Base-by-base conservation (phyloP, 768 basidiomycete species). In the Tulasnella sp. region DNA sequence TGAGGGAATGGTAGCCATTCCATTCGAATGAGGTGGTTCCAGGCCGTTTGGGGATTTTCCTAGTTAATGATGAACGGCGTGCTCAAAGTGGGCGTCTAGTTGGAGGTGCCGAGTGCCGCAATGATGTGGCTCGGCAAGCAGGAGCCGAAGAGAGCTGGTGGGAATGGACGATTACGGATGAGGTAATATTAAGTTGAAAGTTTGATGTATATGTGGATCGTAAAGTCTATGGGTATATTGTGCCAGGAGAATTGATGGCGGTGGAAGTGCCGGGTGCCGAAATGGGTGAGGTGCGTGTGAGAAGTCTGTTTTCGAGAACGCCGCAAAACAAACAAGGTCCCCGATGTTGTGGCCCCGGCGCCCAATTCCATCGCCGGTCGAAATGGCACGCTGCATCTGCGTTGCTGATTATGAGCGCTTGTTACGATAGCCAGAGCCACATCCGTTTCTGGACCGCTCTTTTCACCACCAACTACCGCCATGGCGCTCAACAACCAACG, bases 41-140 rank as follows among this genome's bases (percentile, higher is more conserved):
- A 31, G 16, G 3, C n/a, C n/a, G 12, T 31, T 58, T 58, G n/a
- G 7, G 1, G 56, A n/a, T 58, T 7, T n/a, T 58, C 27, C 31
- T 27, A 52, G 24, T 27, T 27, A 14, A 68, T 16, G 62, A 68
- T 68, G 34, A 24, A 34, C 24, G n/a, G 62, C 34, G 27, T 1
- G 34, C 36, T 36, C 62, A 68, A 36, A 36, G 12, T 68, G 62
- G 31, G 62, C 62, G 62, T 68, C 62, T 68, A 68, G 62, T 68
- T 34, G 34, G 62, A 58, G 56, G 24, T 58, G 56, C 34, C 62
- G 62, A 3, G 62, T 68, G 62, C 62, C 34, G 62, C 4, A 34
- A 68, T 68, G 62, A 68, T 68, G 62, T 68, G 62, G 62, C 62
- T 36, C 62, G 62, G 62, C 62, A 68, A 12, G 62, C 62, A 34